A percentile compares a stretch with the other conserved stretches of the same genome.
phyloP scores from a whole-genome alignment of 1,284 basidiomycete species.

The Neolentinus lepideus region DNA sequence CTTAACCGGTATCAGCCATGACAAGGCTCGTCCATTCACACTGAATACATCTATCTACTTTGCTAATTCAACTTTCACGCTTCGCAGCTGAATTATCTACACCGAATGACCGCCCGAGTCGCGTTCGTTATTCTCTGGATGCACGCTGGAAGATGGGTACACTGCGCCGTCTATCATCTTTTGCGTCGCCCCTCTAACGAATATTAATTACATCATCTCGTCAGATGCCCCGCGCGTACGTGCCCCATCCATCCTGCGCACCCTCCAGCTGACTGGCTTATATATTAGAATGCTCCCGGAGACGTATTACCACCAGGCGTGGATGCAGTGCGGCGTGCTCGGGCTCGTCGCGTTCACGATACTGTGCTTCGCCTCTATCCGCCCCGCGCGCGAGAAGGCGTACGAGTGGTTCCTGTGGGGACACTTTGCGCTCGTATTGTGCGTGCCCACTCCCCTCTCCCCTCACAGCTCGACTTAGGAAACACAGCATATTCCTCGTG shows the following conservation, averaged over 20 bases:
- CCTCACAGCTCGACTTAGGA: neutral
- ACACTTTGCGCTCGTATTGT: slow-evolving; percentile 37
- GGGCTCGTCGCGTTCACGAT: slow-evolving; percentile 29
- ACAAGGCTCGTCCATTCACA: neutral
- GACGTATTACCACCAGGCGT: neutral
- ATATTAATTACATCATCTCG: neutral
- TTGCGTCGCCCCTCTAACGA: neutral
- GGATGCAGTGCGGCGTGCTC: slow-evolving; percentile 23
- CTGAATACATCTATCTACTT: neutral
- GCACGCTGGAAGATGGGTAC: neutral
- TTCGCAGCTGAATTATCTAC: neutral
- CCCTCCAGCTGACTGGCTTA: no score
- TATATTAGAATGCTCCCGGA: neutral
- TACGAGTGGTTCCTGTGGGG: slow-evolving; percentile 41
- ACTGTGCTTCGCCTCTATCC: slow-evolving; percentile 33
- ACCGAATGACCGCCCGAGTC: neutral
- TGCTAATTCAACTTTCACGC: neutral
- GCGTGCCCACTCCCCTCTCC: slow-evolving; percentile 13
- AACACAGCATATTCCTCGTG: slow-evolving; percentile 30
- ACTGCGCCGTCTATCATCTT: no score
- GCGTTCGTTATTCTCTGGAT: neutral
- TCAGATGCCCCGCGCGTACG: neutral
- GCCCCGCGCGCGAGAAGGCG: slow-evolving; percentile 29
- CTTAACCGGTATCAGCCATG: neutral
- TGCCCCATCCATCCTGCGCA: no score